Percentiles rank a stretch among this genome's conserved stretches.
phyloP scores from a whole-genome alignment of 2,329 filamentous ascomycete genomes.

The Allantophomopsis cytisporea region DNA sequence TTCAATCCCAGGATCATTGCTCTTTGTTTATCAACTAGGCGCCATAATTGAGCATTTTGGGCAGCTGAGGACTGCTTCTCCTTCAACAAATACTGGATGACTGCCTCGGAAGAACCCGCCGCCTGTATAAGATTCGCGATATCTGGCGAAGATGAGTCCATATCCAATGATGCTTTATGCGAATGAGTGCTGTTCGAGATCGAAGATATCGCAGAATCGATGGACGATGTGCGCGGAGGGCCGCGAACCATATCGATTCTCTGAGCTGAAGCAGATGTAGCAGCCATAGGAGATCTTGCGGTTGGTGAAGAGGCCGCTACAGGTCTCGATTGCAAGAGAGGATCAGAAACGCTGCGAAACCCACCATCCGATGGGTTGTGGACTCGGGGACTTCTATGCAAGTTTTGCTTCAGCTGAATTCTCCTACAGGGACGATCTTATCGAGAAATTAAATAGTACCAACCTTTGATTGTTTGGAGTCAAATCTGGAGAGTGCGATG shows the following conservation, averaged over 20 bases:
- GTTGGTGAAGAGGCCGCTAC: conserved; percentile 8
- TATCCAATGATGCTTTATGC: conserved; percentile 43
- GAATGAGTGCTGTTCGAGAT: conserved; percentile 48
- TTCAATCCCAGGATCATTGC: conserved; percentile 89
- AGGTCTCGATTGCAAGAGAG: conserved; percentile 12
- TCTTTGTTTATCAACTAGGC: conserved; percentile 89
- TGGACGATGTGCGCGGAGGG: conserved; percentile 65
- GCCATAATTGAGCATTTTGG: conserved; percentile 90
- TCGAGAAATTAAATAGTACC: conserved; percentile 1
- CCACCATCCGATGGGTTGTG: conserved; percentile 14
- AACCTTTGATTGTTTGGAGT: conserved; percentile 9
- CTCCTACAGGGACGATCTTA: not conserved
- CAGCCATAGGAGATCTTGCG: conserved; percentile 13
- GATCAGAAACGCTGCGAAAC: conserved; percentile 18
- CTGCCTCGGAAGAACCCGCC: conserved; percentile 78
- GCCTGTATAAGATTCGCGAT: conserved; percentile 67
- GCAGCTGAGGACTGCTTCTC: conserved; percentile 82
- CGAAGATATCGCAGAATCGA: conserved; percentile 83
- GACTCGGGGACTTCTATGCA: too few relatives aligned
- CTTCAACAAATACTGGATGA: conserved; percentile 76
- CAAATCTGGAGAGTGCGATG: conserved; percentile 10
- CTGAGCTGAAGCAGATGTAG: conserved; percentile 12
- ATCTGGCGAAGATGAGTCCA: conserved; percentile 43
- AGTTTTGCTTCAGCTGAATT: too few relatives aligned
- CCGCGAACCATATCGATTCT: conserved; percentile 14